Conservation (phyloP, 257 asterid genomes). For the Marsdenia floribunda region DNA sequence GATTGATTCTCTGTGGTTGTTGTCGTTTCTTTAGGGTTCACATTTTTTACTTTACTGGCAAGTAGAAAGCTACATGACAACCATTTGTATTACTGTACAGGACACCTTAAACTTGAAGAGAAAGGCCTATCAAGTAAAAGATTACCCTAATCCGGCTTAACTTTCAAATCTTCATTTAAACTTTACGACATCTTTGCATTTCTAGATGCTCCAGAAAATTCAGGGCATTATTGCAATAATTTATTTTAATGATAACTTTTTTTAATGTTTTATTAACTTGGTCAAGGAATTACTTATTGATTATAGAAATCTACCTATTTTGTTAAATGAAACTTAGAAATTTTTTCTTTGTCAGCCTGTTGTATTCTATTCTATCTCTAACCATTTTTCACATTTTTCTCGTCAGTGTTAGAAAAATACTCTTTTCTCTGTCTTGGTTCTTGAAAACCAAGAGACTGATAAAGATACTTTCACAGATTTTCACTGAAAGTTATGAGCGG, state of each 20-base stretch:
- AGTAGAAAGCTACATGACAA: not conserved
- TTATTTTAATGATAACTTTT: not conserved
- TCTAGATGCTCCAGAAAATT: not conserved
- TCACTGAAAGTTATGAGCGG: constrained; percentile 85
- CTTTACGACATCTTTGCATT: not conserved
- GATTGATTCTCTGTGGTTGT: not conserved
- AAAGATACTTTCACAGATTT: constrained; percentile 40
- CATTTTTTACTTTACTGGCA: not conserved
- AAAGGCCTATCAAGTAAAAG: not conserved
- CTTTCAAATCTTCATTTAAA: not conserved
- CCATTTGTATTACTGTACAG: not conserved
- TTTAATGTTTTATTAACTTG: not conserved
- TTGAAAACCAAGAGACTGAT: not conserved
- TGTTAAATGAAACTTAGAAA: not conserved
- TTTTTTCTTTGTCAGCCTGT: not conserved
- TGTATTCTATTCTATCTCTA: not conserved
- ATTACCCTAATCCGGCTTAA: not conserved
- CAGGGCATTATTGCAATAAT: not conserved
- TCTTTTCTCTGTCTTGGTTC: not conserved
- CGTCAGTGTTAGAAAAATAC: not conserved
- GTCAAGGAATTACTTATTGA: not conserved
- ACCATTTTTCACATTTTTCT: not conserved
- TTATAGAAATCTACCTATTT: not conserved
- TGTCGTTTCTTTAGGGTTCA: not conserved
- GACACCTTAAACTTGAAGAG: not conserved